Base-by-base conservation (phyloP, 805 yeast species). In the Groenewaldozyma salmanticensis region DNA sequence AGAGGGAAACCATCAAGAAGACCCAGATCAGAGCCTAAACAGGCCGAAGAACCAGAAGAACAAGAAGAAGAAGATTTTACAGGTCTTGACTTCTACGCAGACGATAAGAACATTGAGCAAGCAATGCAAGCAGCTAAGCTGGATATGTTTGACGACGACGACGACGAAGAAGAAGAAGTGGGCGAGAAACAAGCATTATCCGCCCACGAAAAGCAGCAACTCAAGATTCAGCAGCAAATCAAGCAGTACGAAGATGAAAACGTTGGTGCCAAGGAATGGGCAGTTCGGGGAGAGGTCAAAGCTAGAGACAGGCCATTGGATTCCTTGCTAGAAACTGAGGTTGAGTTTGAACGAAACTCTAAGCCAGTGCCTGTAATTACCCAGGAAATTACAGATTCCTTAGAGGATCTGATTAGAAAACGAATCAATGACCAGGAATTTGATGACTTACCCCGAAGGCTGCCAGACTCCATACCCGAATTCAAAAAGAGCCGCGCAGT, bases 291-390 rank as follows among this genome's bases (percentile, higher is more conserved):
- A 63, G 98, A 92, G 63, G 87, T 85, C 1, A 72, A 74, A 43
- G 83, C 87, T 1, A 76, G 72, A 47, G 81, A 80, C 50, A 72
- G 98, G 57, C 95, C 94, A 5, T 67, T 69, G 34, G 96, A 92
- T 64, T 80, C 96, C 1, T 67, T 92, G 31, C 61, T 92, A 43
- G 80, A 79, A 33, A 52, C 59, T 7, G 95, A 83, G 52, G 65
- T 90, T 40, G 94, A 87, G 50, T 92, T 90, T 55, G 98, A 90
- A 53, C 74, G 97, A 54, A 84, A 87, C 4, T 78, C 96, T 5
- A 90, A 90, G 54, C 96, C 98, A 0, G 96, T 87, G 3, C 98
- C 98, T 0, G 87, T 88, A 4, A 84, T 88, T 42, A 92, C 98
- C 1, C 77, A 77, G 52, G 95, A 88, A 49, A 74, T 81, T 7